A percentile compares a stretch with the other conserved stretches of the same genome.
These are phyloP conservation scores for Urochloa ruziziensis DNA, from an alignment of 176 grass and related monocot species.

Conservation along the genomic window DNA sequence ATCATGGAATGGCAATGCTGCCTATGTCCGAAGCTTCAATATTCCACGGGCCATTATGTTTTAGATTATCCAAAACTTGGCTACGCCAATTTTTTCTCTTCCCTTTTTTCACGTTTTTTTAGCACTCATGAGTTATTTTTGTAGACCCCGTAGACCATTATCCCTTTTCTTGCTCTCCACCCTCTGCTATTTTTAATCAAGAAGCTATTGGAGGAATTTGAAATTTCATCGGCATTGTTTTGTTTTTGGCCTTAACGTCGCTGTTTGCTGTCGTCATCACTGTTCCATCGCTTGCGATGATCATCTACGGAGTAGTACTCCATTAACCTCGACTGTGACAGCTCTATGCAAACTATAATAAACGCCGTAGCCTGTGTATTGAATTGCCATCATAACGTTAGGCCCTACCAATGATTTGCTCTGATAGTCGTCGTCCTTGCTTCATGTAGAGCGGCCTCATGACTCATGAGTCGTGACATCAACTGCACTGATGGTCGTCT, in stretches of 20 bases:
- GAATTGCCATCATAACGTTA: conserved; percentile 29
- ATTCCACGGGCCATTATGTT: conserved; percentile 9
- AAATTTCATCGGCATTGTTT: conserved; percentile 9
- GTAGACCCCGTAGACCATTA: conserved; percentile 30
- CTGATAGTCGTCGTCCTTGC: conserved; percentile 39
- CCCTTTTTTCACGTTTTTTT: conserved; percentile 13
- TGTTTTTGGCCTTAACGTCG: background rate
- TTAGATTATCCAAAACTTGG: conserved; percentile 38
- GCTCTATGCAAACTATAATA: conserved; percentile 48
- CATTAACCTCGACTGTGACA: conserved; percentile 20
- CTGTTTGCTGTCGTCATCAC: background rate
- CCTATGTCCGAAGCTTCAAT: background rate
- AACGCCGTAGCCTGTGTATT: conserved; percentile 34
- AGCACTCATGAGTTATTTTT: conserved; percentile 32
- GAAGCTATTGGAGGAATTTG: conserved; percentile 38
- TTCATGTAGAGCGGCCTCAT: conserved; percentile 34
- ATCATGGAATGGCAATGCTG: conserved; percentile 11
- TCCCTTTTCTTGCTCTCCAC: conserved; percentile 17
- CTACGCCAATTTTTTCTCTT: conserved; percentile 23
- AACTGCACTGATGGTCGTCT: conserved; percentile 2
- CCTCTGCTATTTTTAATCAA: conserved; percentile 49
- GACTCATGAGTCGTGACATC: conserved; percentile 12
- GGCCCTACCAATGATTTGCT: conserved; percentile 78
- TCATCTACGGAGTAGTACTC: too few species aligned
- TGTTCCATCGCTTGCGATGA: conserved; percentile 26